phyloP scores from a whole-genome alignment of 768 basidiomycete genomes.

The Lentinula edodes region DNA sequence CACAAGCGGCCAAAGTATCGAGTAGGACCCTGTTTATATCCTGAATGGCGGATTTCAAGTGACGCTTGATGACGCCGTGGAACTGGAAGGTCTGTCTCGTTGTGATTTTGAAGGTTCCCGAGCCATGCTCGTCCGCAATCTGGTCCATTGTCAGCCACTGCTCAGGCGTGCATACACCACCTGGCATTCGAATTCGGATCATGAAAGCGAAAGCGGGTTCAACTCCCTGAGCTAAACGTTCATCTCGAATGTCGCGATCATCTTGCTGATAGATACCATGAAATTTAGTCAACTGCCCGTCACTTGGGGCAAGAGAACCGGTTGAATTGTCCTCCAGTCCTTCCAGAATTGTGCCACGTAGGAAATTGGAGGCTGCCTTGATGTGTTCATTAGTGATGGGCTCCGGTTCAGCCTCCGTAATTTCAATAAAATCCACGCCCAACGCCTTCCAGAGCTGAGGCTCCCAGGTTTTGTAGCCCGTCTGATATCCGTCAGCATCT shows the following conservation, averaged over 20 bases:
- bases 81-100: conserved; percentile 99
- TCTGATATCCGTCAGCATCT: conserved; percentile 92
- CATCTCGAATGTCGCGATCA: conserved; percentile 97
- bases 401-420: conserved; percentile 90
- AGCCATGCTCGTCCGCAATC: conserved; percentile 94
- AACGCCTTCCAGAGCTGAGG: conserved; percentile 88
- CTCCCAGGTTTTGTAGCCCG: conserved; percentile 97
- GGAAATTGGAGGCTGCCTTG: conserved; percentile 91
- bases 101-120: conserved; percentile 93
- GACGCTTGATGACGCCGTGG: conserved; percentile 97
- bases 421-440: conserved; percentile 84
- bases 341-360: conserved; percentile 92
- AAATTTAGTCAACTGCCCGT: conserved; percentile 97
- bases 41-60: conserved; percentile 94
- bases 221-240: conserved; percentile 84
- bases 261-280: conserved; percentile 96
- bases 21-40: conserved; percentile 87
- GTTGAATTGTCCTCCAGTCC: conserved; percentile 83
- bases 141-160: conserved; percentile 97
- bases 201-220: conserved; percentile 98
- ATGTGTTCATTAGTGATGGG: conserved; percentile 99
- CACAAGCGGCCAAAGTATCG: conserved; percentile 97
- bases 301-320: conserved; percentile 85
- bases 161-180: conserved; percentile 84
- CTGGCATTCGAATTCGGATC: conserved; percentile 96